Percentiles rank a stretch among this genome's conserved stretches.
These are phyloP conservation scores for Globisporangium parvum DNA, from an alignment of 352 stramenopile genomes.

Conservation along the genomic window DNA sequence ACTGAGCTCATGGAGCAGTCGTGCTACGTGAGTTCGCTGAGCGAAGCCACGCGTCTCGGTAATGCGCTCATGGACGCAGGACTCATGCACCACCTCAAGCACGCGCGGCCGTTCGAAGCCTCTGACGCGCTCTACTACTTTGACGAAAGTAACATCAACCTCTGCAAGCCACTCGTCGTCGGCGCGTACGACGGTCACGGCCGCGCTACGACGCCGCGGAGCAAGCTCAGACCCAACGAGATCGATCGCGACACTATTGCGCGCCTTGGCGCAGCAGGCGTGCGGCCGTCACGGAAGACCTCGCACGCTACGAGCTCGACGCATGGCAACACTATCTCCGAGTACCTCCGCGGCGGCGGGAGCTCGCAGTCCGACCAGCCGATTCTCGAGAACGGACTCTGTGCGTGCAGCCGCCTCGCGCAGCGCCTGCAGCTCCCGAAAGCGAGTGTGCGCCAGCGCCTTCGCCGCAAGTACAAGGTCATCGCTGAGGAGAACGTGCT, in stretches of 20 bases:
- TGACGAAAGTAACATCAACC: slow-evolving; percentile 44
- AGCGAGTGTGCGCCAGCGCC: slow-evolving; percentile 13
- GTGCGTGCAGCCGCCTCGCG: slow-evolving; percentile 47
- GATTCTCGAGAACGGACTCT: slow-evolving; percentile 37
- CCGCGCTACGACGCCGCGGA: neutral
- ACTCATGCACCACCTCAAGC: slow-evolving; percentile 47
- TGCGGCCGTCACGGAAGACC: slow-evolving; percentile 12
- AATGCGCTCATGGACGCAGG: slow-evolving; percentile 62
- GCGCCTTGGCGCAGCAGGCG: slow-evolving; percentile 13
- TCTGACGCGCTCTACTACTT: slow-evolving; percentile 38
- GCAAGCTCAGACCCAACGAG: slow-evolving; percentile 4
- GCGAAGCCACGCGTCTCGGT: slow-evolving; percentile 48
- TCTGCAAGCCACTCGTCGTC: slow-evolving; percentile 34
- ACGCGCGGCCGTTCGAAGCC: slow-evolving; percentile 34
- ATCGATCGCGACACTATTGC: slow-evolving; percentile 7
- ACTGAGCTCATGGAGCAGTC: slow-evolving; percentile 32
- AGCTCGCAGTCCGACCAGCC: slow-evolving; percentile 37
- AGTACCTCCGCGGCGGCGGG: slow-evolving; percentile 11
- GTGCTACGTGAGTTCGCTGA: slow-evolving; percentile 32
- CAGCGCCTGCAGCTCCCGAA: slow-evolving; percentile 45
- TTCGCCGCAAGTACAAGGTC: slow-evolving; percentile 32
- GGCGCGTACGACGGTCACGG: slow-evolving; percentile 17
- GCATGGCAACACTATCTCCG: slow-evolving; percentile 22
- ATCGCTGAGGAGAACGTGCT: slow-evolving; percentile 28
- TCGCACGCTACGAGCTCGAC: slow-evolving; percentile 41